Evolutionary conservation across 352 stramenopile genomes (phyloP), one percentile per base, ranked within the genome.

Genomic region (Globisporangium acanthophoron): DNA sequence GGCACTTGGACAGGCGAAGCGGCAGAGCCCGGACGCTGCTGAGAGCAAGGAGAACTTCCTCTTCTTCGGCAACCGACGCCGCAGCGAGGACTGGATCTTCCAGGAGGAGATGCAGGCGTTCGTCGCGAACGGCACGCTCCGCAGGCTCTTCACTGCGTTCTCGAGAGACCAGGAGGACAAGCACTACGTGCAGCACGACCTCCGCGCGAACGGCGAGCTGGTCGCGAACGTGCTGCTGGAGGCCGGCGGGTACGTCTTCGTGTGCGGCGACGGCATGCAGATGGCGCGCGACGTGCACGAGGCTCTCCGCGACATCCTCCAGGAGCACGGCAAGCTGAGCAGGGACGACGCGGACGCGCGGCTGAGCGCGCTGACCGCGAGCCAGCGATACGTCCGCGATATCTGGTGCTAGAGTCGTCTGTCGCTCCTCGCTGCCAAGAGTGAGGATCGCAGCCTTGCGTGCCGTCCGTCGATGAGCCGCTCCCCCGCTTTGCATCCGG

Each of bases 221-320:
- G 65, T 98, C 35, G 65, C 74, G 4, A 66, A 96, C 29, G 67
- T 97, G 40, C 64, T 98, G 21, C 59, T 94, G 33, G 56, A 92
- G 29, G 61, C 81, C 12, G 66, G 78, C 13, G 96, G 85, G 37
- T 90, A 80, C 49, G 78, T 98, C 2, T 99, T 97, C 60, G 81
- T 99, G 27, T 99, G 96, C 57, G 96, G 96, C 43, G 96, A 99
- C 71, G 96, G 94, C 27, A 91, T 93, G 58, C 70, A 86, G 11
- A 98, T 99, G 96, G 95, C 90, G 29, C 96, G 89, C 60, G 95
- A 98, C 69, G 96, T 98, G 11, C 89, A 98, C 65, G 69, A 72
- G 11, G 73, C 88, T 7, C 79, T 98, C 11, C 70, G 76, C 0
- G 63, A 85, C 13, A 73, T 98, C 39, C 70, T 99, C 27, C 64